Evolutionary conservation across 176 grass and related monocot species (phyloP), one percentile per base, ranked within the genome.

Genomic region (Ensete ventricosum): DNA sequence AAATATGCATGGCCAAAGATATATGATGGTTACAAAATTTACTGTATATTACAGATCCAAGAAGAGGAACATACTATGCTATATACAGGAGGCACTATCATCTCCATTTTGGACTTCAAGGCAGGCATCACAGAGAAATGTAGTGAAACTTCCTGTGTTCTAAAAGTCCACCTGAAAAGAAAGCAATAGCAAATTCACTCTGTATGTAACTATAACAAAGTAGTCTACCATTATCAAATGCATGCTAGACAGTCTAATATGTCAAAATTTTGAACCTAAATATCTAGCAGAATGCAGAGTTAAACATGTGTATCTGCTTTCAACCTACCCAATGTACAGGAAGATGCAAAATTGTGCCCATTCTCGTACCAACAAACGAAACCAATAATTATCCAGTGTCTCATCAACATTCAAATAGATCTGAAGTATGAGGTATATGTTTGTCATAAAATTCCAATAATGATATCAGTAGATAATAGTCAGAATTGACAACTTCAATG

Each of bases 341-440:
- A 93, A 91, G 64, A 98, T 93, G 81, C 90, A 91, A 75, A 93
- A 91, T 51, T 98, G 94, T 52, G 92, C 90, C 94, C 94, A 98
- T 76, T 98, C 94, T 1, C 90, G 94, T 52, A 98, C 86, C 24
- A 98, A 29, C 54, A 98, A 85, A 11, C 90, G 94, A 20, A 98
- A 98, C 90, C 94, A 98, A 84, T 91, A 98, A 86, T 93, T 93
- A 65, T 91, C 86, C 19, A 86, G 80, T 9, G 88, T 91, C 62
- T 93, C 94, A 23, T 98, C 88, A 25, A 83, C 91, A 72, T 89
- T 91, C 85, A 98, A 84, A 85, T 93, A 93, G 43, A 98, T 89
- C 94, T 98, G 82, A 79, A 84, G 11, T 64, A 76, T 50, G 54
- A 72, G 78, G 54, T n/a, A 11, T 20, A 82, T 20, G 52, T 50